phyloP scores from a whole-genome alignment of 2,329 filamentous ascomycete species.

The Xylariaceae sp. region DNA sequence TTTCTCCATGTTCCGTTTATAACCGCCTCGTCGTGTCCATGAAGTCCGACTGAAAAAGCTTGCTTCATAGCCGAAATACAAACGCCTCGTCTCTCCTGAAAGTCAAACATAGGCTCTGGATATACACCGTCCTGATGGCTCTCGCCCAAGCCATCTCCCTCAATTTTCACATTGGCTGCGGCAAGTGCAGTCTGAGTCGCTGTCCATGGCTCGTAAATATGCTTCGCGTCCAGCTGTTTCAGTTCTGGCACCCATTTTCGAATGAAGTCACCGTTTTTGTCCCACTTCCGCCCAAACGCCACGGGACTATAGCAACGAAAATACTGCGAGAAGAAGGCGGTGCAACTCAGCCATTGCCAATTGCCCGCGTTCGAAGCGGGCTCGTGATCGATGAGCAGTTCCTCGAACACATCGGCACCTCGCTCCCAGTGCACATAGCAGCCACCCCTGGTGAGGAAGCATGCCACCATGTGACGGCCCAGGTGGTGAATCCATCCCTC shows the following conservation, averaged over 20 bases:
- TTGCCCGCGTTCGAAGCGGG: slow-evolving; percentile 68
- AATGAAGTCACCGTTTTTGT: slow-evolving; percentile 61
- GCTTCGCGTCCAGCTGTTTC: slow-evolving; percentile 55
- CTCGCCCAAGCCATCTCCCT: slow-evolving; percentile 42
- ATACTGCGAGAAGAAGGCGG: slow-evolving; percentile 69
- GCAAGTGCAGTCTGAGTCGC: slow-evolving; percentile 63
- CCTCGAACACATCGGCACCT: slow-evolving; percentile 72
- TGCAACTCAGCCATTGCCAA: slow-evolving; percentile 73
- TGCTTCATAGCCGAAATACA: slow-evolving; percentile 66
- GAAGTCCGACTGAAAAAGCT: slow-evolving; percentile 59
- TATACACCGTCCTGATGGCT: slow-evolving; percentile 47
- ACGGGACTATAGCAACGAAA: slow-evolving; percentile 66
- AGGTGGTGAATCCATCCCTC: slow-evolving; percentile 81
- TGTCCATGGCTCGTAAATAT: slow-evolving; percentile 76
- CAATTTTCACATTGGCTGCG: slow-evolving; percentile 56
- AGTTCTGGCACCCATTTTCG: slow-evolving; percentile 64
- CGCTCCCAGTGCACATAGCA: slow-evolving; percentile 77
- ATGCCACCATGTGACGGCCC: slow-evolving; percentile 70
- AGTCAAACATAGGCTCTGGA: slow-evolving; percentile 75
- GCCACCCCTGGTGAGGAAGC: slow-evolving; percentile 72
- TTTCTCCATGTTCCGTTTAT: slow-evolving; percentile 53
- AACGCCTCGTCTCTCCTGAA: slow-evolving; percentile 52
- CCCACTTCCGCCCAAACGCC: slow-evolving; percentile 70
- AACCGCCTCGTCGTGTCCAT: slow-evolving; percentile 58
- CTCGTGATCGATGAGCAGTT: slow-evolving; percentile 70